Conservation (phyloP, 2,329 filamentous ascomycete genomes). For the Hymenoscyphus scutula region DNA sequence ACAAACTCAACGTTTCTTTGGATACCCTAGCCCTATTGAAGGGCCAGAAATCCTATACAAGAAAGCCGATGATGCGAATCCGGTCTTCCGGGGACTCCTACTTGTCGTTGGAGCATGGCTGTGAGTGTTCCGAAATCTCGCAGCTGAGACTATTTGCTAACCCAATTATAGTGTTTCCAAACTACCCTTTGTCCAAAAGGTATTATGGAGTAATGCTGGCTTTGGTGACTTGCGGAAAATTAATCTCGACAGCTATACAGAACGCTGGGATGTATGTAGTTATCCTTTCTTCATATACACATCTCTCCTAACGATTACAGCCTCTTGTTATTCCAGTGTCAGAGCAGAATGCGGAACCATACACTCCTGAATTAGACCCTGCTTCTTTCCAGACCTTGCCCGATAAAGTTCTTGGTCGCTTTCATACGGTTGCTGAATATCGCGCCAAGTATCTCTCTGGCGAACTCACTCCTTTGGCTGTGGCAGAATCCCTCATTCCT, state of each 20-base stretch:
- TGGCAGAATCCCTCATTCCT: conserved; percentile 68
- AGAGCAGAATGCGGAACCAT: conserved; percentile 5
- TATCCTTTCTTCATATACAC: not conserved
- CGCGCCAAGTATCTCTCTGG: conserved; percentile 71
- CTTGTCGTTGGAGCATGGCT: conserved; percentile 60
- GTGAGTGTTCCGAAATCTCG: conserved; percentile 43
- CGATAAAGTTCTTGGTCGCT: conserved; percentile 47
- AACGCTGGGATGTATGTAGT: conserved; percentile 48
- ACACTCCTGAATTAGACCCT: conserved; percentile 39
- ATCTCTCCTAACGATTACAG: conserved; percentile 36
- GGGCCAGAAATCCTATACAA: conserved; percentile 42
- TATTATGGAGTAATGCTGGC: conserved; percentile 68
- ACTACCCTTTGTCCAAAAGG: conserved; percentile 57
- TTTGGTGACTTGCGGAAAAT: conserved; percentile 50
- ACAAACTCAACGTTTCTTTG: conserved; percentile 23
- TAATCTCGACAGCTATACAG: conserved; percentile 44
- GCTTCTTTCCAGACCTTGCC: conserved; percentile 44
- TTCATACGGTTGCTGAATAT: conserved; percentile 74
- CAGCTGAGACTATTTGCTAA: not conserved
- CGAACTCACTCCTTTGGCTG: conserved; percentile 66
- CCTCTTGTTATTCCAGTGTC: conserved; percentile 52
- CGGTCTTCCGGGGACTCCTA: conserved; percentile 63
- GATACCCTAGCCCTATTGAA: conserved; percentile 31
- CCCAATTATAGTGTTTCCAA: conserved; percentile 51
- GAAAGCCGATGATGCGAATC: conserved; percentile 60